phyloP scores from a whole-genome alignment of 2,329 filamentous ascomycete genomes.

The Huntiella abstrusa region DNA sequence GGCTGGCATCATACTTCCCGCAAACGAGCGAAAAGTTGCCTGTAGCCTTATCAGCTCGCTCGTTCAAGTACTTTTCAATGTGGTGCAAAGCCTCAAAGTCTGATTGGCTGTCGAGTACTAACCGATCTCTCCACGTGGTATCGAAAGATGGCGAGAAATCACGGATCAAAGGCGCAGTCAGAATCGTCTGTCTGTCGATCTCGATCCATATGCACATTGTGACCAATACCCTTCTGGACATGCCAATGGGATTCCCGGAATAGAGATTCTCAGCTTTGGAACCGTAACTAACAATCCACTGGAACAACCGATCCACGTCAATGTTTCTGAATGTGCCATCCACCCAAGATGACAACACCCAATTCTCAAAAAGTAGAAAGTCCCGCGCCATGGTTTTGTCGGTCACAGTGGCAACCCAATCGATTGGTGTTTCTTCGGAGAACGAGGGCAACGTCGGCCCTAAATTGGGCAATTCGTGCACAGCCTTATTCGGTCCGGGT shows the following conservation, averaged over 20 bases:
- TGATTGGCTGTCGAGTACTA: slow-evolving; percentile 24
- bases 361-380: too few species aligned
- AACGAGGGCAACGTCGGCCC: too few species aligned
- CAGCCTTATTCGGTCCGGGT: too few species aligned
- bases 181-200: background rate
- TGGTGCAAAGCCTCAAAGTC: slow-evolving; percentile 28
- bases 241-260: background rate
- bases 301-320: too few species aligned
- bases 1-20: background rate
- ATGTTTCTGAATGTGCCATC: too few species aligned
- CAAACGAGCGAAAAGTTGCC: background rate
- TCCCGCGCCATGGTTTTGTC: too few species aligned
- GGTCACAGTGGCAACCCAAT: too few species aligned
- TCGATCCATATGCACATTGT: background rate
- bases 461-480: too few species aligned
- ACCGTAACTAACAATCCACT: too few species aligned
- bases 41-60: background rate
- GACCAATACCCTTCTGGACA: background rate
- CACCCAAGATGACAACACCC: too few species aligned
- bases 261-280: too few species aligned
- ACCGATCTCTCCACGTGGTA: slow-evolving; percentile 20
- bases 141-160: background rate
- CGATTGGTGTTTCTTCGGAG: too few species aligned
- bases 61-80: slow-evolving; percentile 26
- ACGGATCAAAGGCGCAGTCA: background rate